phyloP scores from a whole-genome alignment of 164 flowering plant species.

The Chimonanthus praecox region DNA sequence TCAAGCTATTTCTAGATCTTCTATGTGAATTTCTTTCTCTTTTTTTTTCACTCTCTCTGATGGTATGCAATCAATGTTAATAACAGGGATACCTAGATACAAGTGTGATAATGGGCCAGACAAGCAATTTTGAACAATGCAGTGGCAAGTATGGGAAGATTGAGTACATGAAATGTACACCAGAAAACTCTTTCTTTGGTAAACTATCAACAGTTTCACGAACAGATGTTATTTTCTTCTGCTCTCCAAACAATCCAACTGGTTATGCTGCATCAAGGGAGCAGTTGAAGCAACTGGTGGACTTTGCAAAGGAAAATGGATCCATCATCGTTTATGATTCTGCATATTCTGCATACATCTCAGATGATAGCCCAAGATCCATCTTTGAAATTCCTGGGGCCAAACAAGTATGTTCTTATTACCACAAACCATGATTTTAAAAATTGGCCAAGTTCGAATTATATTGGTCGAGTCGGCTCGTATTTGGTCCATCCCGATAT shows the following conservation, averaged over 20 bases:
- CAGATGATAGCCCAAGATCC: conserved; percentile 68
- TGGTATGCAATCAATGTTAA: not conserved
- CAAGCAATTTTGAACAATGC: conserved; percentile 40
- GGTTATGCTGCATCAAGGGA: conserved; percentile 65
- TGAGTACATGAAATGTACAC: conserved; percentile 66
- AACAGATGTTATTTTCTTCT: conserved; percentile 78
- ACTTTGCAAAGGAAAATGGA: conserved; percentile 67
- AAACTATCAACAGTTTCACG: conserved; percentile 41
- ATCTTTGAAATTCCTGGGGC: conserved; percentile 87
- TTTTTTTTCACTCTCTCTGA: not conserved
- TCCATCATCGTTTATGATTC: conserved; percentile 78
- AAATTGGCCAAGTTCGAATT: too few species aligned
- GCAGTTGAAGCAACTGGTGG: conserved; percentile 66
- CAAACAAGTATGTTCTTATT: conserved; percentile 40
- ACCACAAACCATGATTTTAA: not conserved
- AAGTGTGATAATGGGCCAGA: conserved; percentile 69
- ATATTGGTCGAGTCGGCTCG: too few species aligned
- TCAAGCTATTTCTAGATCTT: too few species aligned
- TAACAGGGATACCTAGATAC: conserved; percentile 81
- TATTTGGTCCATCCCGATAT: too few species aligned
- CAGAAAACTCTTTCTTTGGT: conserved; percentile 68
- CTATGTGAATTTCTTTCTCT: not conserved
- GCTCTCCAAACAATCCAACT: conserved; percentile 95
- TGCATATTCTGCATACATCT: conserved; percentile 66
- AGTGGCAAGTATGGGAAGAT: conserved; percentile 51